Evolutionary conservation across 2,329 filamentous ascomycete genomes (phyloP).

Genomic region (Geosmithia flava): DNA sequence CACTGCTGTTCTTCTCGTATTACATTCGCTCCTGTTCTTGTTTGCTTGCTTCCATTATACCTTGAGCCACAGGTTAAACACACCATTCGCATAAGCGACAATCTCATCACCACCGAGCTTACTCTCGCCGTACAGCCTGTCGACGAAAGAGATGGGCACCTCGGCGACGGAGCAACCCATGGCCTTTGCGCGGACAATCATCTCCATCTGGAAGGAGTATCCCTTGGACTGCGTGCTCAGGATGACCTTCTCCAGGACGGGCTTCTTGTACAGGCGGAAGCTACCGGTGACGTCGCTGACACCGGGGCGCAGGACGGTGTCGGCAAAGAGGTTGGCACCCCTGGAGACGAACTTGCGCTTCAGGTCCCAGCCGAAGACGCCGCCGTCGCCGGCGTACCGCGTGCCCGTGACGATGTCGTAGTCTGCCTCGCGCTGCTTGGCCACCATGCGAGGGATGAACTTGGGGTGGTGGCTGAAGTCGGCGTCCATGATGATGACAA

Average conservation of each 20-base stretch:
- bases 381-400: constrained; percentile 77
- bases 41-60: constrained; percentile 32
- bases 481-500: constrained; percentile 99
- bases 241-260: constrained; percentile 76
- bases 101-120: constrained; percentile 95
- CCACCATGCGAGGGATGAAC: constrained; percentile 93
- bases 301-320: constrained; percentile 83
- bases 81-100: constrained; percentile 86
- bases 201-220: constrained; percentile 99
- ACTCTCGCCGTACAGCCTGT: constrained; percentile 86
- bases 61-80: constrained; percentile 65
- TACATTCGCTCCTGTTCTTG: background rate
- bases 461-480: constrained; percentile 99
- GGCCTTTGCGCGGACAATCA: constrained; percentile 95
- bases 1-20: background rate
- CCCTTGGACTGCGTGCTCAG: constrained; percentile 86
- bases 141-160: constrained; percentile 93
- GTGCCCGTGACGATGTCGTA: constrained; percentile 98
- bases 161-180: constrained; percentile 92
- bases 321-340: constrained; percentile 89
- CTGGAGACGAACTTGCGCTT: constrained; percentile 77
- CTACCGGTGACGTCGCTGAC: constrained; percentile 93
- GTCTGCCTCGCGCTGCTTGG: constrained; percentile 59
- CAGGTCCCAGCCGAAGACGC: constrained; percentile 94
- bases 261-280: constrained; percentile 89